Evolutionary conservation across 1,284 basidiomycete genomes (phyloP).

Genomic region (Ceratobasidium papillatum): DNA sequence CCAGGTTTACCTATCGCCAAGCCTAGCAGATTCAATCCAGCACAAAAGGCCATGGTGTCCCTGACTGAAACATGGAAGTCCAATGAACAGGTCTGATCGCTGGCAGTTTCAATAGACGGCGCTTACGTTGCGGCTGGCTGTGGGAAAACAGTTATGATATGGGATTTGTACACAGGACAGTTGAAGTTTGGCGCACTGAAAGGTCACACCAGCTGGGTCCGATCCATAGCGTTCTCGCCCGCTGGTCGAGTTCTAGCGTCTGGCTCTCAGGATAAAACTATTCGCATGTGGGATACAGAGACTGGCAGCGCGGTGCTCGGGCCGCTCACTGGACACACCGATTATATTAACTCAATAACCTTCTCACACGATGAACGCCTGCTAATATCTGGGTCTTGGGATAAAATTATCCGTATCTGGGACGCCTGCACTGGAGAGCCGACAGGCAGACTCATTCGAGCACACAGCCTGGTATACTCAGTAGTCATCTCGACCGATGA

Average conservation of each 20-base stretch:
- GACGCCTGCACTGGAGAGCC: background rate
- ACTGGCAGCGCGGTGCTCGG: background rate
- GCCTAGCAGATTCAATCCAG: too few species aligned
- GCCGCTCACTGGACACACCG: background rate
- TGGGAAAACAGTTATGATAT: background rate
- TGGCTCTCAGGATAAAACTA: slow-evolving; percentile 3
- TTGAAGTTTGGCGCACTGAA: background rate
- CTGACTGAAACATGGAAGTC: too few species aligned
- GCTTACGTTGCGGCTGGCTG: background rate
- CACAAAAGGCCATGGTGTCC: too few species aligned
- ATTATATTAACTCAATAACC: background rate
- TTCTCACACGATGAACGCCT: background rate
- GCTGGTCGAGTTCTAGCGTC: slow-evolving; percentile 16
- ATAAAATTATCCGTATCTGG: background rate
- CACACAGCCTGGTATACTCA: slow-evolving; percentile 38
- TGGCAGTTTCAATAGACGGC: slow-evolving; percentile 40
- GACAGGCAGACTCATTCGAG: background rate
- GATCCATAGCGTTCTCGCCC: slow-evolving; percentile 26
- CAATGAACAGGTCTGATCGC: background rate
- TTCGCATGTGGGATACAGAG: slow-evolving; percentile 12
- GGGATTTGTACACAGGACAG: background rate
- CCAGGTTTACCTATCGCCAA: too few species aligned
- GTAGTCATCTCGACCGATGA: slow-evolving; percentile 1
- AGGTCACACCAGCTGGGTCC: background rate
- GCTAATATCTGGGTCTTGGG: background rate